Percentiles rank a stretch among this genome's conserved stretches.
These are phyloP conservation scores for Teratosphaeria viscida DNA, from an alignment of 2,329 filamentous ascomycete genomes.

Conservation along the genomic window DNA sequence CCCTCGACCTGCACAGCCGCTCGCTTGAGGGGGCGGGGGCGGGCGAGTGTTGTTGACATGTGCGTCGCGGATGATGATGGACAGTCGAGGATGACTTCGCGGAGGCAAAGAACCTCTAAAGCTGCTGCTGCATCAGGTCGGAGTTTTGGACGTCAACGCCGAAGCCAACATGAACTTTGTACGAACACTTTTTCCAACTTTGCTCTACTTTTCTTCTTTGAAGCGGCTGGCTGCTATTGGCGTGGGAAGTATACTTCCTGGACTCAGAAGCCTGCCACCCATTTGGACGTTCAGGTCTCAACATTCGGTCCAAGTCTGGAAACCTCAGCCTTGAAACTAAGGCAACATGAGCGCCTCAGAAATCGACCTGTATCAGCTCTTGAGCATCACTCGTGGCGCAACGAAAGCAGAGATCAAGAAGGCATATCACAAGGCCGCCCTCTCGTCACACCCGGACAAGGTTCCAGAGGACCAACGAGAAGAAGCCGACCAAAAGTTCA, in stretches of 20 bases:
- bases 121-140: background rate
- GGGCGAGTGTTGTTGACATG: background rate
- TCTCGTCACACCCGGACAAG: constrained; percentile 90
- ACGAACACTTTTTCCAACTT: background rate
- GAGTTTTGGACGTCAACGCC: background rate
- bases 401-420: constrained; percentile 80
- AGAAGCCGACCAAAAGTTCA: constrained; percentile 85
- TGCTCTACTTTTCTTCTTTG: background rate
- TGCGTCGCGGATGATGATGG: background rate
- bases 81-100: background rate
- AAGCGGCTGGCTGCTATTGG: background rate
- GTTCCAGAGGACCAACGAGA: constrained; percentile 75
- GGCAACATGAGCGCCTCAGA: constrained; percentile 12
- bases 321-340: background rate
- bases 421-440: constrained; percentile 79
- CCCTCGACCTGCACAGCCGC: background rate
- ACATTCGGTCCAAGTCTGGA: background rate
- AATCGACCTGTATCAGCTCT: constrained; percentile 55
- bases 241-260: background rate
- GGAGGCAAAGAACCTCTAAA: background rate
- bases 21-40: background rate
- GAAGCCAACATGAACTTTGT: background rate
- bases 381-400: constrained; percentile 63
- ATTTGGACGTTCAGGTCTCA: no score
- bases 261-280: no score